phyloP scores from a whole-genome alignment of 306 rosid species.

The Trifolium fragiferum region DNA sequence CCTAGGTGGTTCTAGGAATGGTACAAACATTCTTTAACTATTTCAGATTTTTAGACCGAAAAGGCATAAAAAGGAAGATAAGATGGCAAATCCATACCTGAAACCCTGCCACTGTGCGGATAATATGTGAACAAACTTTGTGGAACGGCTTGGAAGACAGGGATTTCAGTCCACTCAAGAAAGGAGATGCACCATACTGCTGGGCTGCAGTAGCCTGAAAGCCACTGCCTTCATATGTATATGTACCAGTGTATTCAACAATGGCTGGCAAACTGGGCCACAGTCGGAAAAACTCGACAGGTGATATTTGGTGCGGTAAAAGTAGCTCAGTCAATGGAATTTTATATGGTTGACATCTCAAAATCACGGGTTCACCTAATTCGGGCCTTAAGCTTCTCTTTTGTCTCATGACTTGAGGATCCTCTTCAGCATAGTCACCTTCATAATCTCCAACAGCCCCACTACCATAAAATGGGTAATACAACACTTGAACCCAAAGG shows the following conservation, averaged over 20 bases:
- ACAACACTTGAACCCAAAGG: slow-evolving; percentile 97
- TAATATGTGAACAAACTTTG: slow-evolving; percentile 94
- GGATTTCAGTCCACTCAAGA: slow-evolving; percentile 94
- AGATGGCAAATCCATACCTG: slow-evolving; percentile 59
- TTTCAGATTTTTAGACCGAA: neutral
- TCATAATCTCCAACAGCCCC: slow-evolving; percentile 91
- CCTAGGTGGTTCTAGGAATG: slow-evolving; percentile 17
- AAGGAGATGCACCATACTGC: slow-evolving; percentile 96
- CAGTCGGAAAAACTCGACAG: slow-evolving; percentile 93
- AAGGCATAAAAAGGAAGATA: neutral
- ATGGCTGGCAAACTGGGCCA: slow-evolving; percentile 99
- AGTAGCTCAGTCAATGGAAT: slow-evolving; percentile 93
- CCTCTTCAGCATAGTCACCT: slow-evolving; percentile 95
- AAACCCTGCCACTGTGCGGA: slow-evolving; percentile 97
- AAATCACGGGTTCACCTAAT: slow-evolving; percentile 93
- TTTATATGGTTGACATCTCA: slow-evolving; percentile 97
- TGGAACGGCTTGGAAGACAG: slow-evolving; percentile 94
- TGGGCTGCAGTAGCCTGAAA: slow-evolving; percentile 98
- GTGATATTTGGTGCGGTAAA: slow-evolving; percentile 89
- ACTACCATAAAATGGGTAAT: slow-evolving; percentile 96
- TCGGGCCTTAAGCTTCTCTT: slow-evolving; percentile 96
- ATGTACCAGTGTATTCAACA: slow-evolving; percentile 91
- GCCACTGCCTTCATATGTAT: slow-evolving; percentile 98
- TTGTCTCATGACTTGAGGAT: slow-evolving; percentile 88
- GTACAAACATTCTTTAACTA: slow-evolving; percentile 24